phyloP scores from a whole-genome alignment of 2,329 filamentous ascomycete genomes.

The Nannizzia gypsea region DNA sequence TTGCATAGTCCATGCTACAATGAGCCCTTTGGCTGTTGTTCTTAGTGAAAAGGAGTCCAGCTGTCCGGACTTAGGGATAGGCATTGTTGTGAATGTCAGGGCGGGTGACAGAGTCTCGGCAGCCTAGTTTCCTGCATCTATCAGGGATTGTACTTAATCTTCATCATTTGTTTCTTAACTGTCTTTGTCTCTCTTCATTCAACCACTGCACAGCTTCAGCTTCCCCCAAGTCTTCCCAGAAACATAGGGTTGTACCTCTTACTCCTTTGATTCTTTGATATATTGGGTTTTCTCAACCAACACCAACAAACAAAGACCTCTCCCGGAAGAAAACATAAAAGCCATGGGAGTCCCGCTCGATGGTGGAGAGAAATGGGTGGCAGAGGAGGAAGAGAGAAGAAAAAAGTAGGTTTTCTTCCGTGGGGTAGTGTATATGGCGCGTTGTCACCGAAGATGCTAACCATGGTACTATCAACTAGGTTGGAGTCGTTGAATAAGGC shows the following conservation, averaged over 20 bases:
- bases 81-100: not conserved
- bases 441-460: not conserved
- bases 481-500: not conserved
- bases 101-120: not conserved
- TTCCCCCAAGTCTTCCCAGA: not conserved
- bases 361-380: not conserved
- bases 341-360: conserved; percentile 1
- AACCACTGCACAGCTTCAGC: not conserved
- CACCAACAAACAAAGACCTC: not conserved
- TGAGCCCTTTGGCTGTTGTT: not conserved
- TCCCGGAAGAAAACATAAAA: not conserved
- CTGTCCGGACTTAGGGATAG: not conserved
- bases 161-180: not conserved
- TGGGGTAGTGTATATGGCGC: not conserved
- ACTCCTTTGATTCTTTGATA: not conserved
- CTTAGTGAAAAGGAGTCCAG: not conserved
- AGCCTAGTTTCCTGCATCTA: not conserved
- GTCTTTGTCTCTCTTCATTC: not conserved
- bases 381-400: not conserved
- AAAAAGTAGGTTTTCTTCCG: not conserved
- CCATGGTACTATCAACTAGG: not conserved
- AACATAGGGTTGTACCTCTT: not conserved
- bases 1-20: not conserved
- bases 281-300: not conserved
- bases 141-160: not conserved